Percentiles rank a stretch among this genome's conserved stretches.
Evolutionary conservation across 306 rosid species (phyloP).

Genomic region (Trifolium repens): DNA sequence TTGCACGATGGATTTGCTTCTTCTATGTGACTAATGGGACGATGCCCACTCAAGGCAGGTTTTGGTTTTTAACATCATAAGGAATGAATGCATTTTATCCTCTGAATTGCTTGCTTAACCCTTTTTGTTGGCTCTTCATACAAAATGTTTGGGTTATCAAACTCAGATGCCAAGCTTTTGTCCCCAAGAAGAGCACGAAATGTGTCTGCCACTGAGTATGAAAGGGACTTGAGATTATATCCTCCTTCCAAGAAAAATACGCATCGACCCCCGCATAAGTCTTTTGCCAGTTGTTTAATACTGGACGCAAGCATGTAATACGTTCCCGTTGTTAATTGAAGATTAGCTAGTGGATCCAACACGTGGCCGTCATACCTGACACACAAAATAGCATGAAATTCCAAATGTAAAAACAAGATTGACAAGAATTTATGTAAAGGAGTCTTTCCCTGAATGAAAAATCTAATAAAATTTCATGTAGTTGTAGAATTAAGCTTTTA

Average conservation of each 20-base stretch:
- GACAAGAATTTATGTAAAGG: conserved; percentile 11
- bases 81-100: conserved; percentile 63
- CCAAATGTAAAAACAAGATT: conserved; percentile 2
- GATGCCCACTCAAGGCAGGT: conserved; percentile 32
- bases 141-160: conserved; percentile 77
- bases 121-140: conserved; percentile 79
- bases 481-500: conserved; percentile 24
- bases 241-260: conserved; percentile 96
- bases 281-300: conserved; percentile 77
- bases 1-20: conserved; percentile 31
- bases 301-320: conserved; percentile 83
- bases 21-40: conserved; percentile 31
- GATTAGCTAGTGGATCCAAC: conserved; percentile 81
- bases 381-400: conserved; percentile 30
- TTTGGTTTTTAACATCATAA: conserved; percentile 47
- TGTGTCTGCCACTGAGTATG: conserved; percentile 77
- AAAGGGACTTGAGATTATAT: conserved; percentile 80
- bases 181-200: conserved; percentile 90
- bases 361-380: conserved; percentile 88
- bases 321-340: conserved; percentile 89
- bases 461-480: conserved; percentile 27
- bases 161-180: conserved; percentile 72
- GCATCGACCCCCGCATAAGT: conserved; percentile 71
- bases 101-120: conserved; percentile 67
- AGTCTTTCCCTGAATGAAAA: background rate